These are phyloP conservation scores for Acanthamoeba royreba DNA, from an alignment of 208 protist species.

Conservation along the genomic window DNA sequence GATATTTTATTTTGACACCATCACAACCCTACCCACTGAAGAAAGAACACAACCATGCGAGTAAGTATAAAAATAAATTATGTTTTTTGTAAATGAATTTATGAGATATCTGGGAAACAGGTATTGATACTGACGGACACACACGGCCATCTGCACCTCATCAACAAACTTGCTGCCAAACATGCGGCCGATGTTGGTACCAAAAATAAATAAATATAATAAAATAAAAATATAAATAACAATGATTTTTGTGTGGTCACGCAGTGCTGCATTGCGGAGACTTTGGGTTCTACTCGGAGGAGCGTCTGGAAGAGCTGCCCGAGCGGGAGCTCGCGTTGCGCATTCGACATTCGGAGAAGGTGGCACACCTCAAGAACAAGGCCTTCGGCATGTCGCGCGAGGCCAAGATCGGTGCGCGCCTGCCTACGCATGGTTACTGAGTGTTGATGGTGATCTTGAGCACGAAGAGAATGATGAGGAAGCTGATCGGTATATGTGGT, in stretches of 20 bases:
- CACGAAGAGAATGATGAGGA: not conserved
- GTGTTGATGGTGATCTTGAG: not conserved
- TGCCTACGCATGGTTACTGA: not conserved
- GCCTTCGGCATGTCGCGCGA: slow-evolving; percentile 5
- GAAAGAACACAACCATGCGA: too few relatives aligned
- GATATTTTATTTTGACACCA: too few relatives aligned
- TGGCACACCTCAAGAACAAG: slow-evolving; percentile 6
- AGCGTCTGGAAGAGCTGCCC: not conserved
- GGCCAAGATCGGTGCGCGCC: not conserved
- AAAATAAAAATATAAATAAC: not conserved
- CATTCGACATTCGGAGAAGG: not conserved
- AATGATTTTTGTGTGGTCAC: not conserved
- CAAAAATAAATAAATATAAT: not conserved
- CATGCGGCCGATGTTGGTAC: not conserved
- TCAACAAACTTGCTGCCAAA: not conserved
- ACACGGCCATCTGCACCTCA: slow-evolving; percentile 23
- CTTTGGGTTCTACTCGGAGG: slow-evolving; percentile 37
- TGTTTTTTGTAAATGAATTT: too few relatives aligned
- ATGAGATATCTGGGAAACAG: too few relatives aligned
- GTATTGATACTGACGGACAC: slow-evolving; percentile 7
- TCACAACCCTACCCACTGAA: too few relatives aligned
- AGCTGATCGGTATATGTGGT: not conserved
- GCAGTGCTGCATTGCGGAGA: slow-evolving; percentile 29
- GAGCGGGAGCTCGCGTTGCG: slow-evolving; percentile 13
- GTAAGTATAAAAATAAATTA: too few relatives aligned